A percentile compares a stretch with the other conserved stretches of the same genome.
Evolutionary conservation across 1,139 yeast species (phyloP).

Genomic region (Pneumocystis canis): DNA sequence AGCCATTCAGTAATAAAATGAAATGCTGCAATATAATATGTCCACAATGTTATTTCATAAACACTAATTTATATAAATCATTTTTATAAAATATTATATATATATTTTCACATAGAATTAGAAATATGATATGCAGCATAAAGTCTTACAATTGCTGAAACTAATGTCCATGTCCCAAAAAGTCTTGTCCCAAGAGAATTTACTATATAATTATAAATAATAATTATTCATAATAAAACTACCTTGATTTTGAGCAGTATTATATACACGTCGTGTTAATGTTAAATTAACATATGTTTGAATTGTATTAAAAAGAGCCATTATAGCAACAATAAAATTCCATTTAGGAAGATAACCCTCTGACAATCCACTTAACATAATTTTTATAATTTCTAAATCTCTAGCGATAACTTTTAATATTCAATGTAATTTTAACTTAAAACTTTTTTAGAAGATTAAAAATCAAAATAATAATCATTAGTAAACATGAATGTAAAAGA

Average conservation of each 20-base stretch:
- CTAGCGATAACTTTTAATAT: not conserved
- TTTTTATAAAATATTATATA: slow-evolving; percentile 7
- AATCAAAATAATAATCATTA: not conserved
- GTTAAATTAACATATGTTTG: slow-evolving; percentile 75
- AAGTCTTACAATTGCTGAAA: slow-evolving; percentile 68
- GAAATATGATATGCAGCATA: slow-evolving; percentile 71
- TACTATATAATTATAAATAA: slow-evolving; percentile 22
- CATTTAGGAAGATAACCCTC: slow-evolving; percentile 39
- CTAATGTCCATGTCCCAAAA: slow-evolving; percentile 93
- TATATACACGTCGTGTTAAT: slow-evolving; percentile 69
- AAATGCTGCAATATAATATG: slow-evolving; percentile 73
- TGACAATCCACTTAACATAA: not conserved
- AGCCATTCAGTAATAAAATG: slow-evolving; percentile 82
- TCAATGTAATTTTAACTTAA: not conserved
- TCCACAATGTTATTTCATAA: slow-evolving; percentile 55
- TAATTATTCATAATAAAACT: not conserved
- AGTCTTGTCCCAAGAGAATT: slow-evolving; percentile 81
- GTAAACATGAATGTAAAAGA: not conserved
- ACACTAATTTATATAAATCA: slow-evolving; percentile 23
- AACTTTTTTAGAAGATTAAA: not conserved
- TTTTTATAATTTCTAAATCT: not conserved
- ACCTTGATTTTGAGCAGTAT: slow-evolving; percentile 42
- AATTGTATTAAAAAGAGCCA: slow-evolving; percentile 74
- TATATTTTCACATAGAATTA: slow-evolving; percentile 34
- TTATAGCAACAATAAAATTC: slow-evolving; percentile 60